These are phyloP conservation scores for Penicillium alfredii DNA, from an alignment of 495 filamentous ascomycete species.

Conservation along the genomic window DNA sequence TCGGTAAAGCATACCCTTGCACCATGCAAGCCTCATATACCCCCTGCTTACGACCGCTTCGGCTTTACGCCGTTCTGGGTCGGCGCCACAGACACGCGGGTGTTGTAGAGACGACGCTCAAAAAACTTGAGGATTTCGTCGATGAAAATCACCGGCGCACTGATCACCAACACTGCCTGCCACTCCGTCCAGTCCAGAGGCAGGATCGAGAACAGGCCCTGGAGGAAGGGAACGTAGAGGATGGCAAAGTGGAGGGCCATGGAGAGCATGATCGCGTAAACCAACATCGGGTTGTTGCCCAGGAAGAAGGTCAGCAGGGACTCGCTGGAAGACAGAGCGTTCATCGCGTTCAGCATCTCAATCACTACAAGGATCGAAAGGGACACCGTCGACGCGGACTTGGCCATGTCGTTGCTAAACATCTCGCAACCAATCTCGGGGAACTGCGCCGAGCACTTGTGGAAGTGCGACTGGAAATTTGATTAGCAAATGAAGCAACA, in stretches of 20 bases:
- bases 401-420: slow-evolving; percentile 84
- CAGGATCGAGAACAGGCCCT: slow-evolving; percentile 83
- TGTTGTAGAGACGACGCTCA: slow-evolving; percentile 59
- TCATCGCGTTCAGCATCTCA: slow-evolving; percentile 99
- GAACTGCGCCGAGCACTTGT: slow-evolving; percentile 81
- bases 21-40: slow-evolving; percentile 1
- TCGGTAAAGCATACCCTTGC: too few relatives aligned
- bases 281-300: slow-evolving; percentile 95
- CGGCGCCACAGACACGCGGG: slow-evolving; percentile 11
- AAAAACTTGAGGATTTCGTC: slow-evolving; percentile 82
- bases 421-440: slow-evolving; percentile 91
- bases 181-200: slow-evolving; percentile 87
- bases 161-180: slow-evolving; percentile 86
- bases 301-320: slow-evolving; percentile 88
- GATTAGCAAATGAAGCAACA: slow-evolving; percentile 12
- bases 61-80: slow-evolving; percentile 37
- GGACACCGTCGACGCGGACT: slow-evolving; percentile 90
- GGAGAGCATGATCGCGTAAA: slow-evolving; percentile 90
- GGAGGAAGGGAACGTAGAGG: slow-evolving; percentile 86
- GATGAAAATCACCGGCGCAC: slow-evolving; percentile 85
- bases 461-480: slow-evolving; percentile 67
- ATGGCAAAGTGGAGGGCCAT: slow-evolving; percentile 95
- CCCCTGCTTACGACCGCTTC: slow-evolving; percentile 31
- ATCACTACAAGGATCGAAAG: slow-evolving; percentile 92
- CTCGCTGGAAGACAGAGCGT: slow-evolving; percentile 91